These are phyloP conservation scores for Acanthamoeba culbertsoni DNA, from an alignment of 208 protist genomes.

Conservation along the genomic window DNA sequence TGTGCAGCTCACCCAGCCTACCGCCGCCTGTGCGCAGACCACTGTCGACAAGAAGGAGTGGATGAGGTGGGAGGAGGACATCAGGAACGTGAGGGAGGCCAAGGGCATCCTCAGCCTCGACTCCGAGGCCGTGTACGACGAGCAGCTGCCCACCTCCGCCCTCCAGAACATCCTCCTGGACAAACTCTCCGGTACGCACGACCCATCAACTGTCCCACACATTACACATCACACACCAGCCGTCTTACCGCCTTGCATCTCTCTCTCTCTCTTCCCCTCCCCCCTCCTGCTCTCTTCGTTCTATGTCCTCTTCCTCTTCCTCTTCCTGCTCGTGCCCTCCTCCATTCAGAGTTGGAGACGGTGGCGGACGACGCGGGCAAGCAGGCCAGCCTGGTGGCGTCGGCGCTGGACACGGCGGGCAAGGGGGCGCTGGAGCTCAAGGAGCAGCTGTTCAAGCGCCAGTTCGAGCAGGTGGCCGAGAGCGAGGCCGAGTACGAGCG, in stretches of 20 bases:
- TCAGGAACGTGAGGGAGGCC: not conserved
- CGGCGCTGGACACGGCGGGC: not conserved
- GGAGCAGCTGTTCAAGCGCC: not conserved
- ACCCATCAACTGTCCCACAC: not conserved
- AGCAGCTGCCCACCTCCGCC: not conserved
- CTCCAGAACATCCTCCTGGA: not conserved
- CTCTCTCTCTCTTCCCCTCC: too few relatives aligned
- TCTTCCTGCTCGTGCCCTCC: too few relatives aligned
- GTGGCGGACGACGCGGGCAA: not conserved
- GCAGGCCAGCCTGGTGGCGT: not conserved
- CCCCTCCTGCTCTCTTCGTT: too few relatives aligned
- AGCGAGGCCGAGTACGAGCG: not conserved
- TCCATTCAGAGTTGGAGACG: not conserved
- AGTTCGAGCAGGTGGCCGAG: not conserved
- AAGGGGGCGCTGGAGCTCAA: not conserved
- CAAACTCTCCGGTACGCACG: not conserved
- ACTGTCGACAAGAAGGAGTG: not conserved
- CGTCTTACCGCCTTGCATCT: too few relatives aligned
- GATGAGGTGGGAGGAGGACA: slow-evolving; percentile 6
- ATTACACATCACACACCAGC: not conserved
- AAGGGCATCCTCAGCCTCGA: not conserved
- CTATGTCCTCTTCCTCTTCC: too few relatives aligned
- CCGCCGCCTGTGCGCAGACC: not conserved
- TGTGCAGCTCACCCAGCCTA: not conserved
- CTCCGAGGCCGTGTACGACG: not conserved